Evolutionary conservation across 352 stramenopile genomes (phyloP).

Genomic region (Phytophthora pini): DNA sequence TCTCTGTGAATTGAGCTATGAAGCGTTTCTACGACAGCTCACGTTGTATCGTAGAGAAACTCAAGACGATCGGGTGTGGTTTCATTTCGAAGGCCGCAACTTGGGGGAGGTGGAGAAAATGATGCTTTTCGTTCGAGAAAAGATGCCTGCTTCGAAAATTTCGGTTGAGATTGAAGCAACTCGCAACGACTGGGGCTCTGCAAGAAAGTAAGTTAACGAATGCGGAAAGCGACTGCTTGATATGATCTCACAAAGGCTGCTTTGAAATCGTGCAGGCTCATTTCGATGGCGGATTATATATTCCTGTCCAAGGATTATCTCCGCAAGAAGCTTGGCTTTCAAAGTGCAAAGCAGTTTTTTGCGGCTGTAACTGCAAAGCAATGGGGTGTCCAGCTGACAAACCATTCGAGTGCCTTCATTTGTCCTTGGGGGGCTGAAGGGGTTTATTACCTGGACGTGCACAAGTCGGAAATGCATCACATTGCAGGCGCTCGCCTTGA

Average conservation of each 20-base stretch:
- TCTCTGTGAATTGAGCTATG: constrained; percentile 51
- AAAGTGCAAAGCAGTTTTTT: constrained; percentile 48
- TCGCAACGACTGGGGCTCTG: constrained; percentile 59
- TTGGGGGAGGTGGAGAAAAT: constrained; percentile 55
- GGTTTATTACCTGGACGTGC: constrained; percentile 56
- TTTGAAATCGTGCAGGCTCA: constrained; percentile 34
- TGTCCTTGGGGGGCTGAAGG: constrained; percentile 68
- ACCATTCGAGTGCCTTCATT: constrained; percentile 43
- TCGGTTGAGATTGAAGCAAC: constrained; percentile 72
- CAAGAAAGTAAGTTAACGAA: constrained; percentile 43
- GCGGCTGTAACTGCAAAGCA: constrained; percentile 12
- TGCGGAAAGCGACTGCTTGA: neutral
- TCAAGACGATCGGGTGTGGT: constrained; percentile 35
- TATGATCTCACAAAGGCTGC: neutral
- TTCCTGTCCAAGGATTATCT: constrained; percentile 81
- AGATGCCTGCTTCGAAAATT: constrained; percentile 25
- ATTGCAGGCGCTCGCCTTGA: constrained; percentile 35
- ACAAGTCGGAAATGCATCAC: constrained; percentile 21
- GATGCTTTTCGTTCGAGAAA: constrained; percentile 46
- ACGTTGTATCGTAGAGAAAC: constrained; percentile 5
- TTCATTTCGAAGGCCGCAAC: constrained; percentile 77
- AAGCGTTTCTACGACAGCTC: constrained; percentile 43
- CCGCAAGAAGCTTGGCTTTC: constrained; percentile 55
- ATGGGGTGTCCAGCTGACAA: constrained; percentile 17
- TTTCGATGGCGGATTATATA: constrained; percentile 39